Conservation (phyloP, 768 basidiomycete species). For the Auriscalpium microsporum region DNA sequence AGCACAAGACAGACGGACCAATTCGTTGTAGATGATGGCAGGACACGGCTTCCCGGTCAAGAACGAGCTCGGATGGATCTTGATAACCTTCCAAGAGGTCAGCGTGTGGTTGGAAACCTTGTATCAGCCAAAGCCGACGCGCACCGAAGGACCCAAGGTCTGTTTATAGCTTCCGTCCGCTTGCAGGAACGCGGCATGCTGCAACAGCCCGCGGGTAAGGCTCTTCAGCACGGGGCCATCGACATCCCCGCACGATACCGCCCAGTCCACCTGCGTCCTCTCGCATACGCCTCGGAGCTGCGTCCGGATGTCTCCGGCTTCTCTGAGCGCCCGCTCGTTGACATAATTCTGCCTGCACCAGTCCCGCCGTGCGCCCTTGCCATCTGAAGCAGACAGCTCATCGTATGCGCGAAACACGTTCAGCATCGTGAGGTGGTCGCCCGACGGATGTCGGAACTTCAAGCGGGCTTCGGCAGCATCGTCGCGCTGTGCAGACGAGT, state of each 20-base stretch:
- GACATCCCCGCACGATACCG: constrained; percentile 48
- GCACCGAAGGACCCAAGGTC: constrained; percentile 59
- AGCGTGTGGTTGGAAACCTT: too few relatives aligned
- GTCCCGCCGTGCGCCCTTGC: constrained; percentile 40
- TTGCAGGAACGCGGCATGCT: constrained; percentile 77
- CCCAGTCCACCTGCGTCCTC: constrained; percentile 53
- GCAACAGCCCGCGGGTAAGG: constrained; percentile 67
- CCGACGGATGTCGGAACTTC: constrained; percentile 76
- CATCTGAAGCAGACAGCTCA: constrained; percentile 46
- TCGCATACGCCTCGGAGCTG: constrained; percentile 67
- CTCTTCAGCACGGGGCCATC: constrained; percentile 64
- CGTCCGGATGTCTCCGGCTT: constrained; percentile 70
- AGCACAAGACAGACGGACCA: constrained; percentile 44
- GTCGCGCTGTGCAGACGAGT: constrained; percentile 68
- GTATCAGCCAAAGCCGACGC: constrained; percentile 15
- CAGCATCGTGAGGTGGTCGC: constrained; percentile 87
- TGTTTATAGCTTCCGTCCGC: constrained; percentile 86
- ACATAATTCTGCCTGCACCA: constrained; percentile 86
- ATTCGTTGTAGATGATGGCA: constrained; percentile 88
- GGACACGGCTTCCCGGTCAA: constrained; percentile 74
- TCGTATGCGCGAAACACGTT: constrained; percentile 80
- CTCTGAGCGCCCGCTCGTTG: constrained; percentile 71
- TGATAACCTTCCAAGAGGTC: constrained; percentile 42
- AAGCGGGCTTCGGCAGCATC: constrained; percentile 56
- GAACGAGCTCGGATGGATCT: constrained; percentile 86